These are phyloP conservation scores for Didymella pomorum DNA, from an alignment of 2,329 filamentous ascomycete genomes.

Conservation along the genomic window DNA sequence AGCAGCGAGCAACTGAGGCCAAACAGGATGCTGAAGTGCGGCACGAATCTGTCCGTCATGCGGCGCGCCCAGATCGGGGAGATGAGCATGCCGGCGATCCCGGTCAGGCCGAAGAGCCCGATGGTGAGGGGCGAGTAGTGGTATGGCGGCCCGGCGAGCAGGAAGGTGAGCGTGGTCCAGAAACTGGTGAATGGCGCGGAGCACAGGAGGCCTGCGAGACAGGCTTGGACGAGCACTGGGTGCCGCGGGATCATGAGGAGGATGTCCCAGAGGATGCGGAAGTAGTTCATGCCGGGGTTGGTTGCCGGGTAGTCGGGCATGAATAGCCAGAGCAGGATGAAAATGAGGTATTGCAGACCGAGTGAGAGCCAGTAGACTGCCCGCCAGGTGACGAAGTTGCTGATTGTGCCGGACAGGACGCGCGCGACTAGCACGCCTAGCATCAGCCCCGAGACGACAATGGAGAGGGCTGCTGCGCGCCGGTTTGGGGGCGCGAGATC, in stretches of 20 bases:
- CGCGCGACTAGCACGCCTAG: conserved; percentile 80
- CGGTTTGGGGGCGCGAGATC: conserved; percentile 76
- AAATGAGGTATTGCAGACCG: conserved; percentile 73
- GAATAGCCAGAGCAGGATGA: conserved; percentile 70
- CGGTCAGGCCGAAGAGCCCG: conserved; percentile 80
- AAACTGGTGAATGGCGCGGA: conserved; percentile 70
- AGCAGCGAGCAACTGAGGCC: conserved; percentile 66
- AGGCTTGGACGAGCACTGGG: conserved; percentile 74
- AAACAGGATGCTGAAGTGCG: conserved; percentile 71
- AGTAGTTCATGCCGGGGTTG: conserved; percentile 74
- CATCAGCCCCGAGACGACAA: conserved; percentile 77
- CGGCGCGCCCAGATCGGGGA: conserved; percentile 74
- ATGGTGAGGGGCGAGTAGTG: conserved; percentile 72
- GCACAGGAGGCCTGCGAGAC: conserved; percentile 70
- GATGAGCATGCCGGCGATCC: conserved; percentile 71
- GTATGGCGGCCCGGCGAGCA: conserved; percentile 75
- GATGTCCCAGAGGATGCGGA: conserved; percentile 70
- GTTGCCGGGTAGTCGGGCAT: conserved; percentile 84
- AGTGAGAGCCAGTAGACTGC: conserved; percentile 81
- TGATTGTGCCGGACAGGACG: conserved; percentile 76
- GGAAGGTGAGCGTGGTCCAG: conserved; percentile 82
- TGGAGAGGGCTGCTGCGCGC: conserved; percentile 73
- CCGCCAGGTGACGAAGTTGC: conserved; percentile 77
- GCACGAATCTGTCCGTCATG: conserved; percentile 74
- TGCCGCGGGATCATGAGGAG: conserved; percentile 68